Conservation (phyloP, 2,329 filamentous ascomycete species). For the Penicillium digitatum region DNA sequence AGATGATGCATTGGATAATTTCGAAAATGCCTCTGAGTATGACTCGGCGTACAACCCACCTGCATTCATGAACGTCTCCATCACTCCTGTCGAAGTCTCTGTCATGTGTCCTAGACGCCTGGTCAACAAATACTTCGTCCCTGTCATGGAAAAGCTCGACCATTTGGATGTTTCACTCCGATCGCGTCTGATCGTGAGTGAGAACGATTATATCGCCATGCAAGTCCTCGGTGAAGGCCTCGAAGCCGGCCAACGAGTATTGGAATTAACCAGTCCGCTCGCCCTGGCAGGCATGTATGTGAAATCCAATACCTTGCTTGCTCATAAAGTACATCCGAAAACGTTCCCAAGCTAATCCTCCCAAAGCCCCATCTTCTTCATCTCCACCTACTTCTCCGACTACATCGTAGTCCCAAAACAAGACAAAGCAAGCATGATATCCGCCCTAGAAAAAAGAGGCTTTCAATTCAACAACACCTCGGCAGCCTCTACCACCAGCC, state of each 20-base stretch:
- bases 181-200: slow-evolving; percentile 65
- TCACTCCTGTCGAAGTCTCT: slow-evolving; percentile 89
- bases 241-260: slow-evolving; percentile 83
- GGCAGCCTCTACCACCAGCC: slow-evolving; percentile 61
- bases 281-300: slow-evolving; percentile 80
- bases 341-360: slow-evolving; percentile 11
- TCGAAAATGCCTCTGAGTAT: slow-evolving; percentile 27
- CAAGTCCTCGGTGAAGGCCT: slow-evolving; percentile 86
- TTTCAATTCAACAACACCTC: slow-evolving; percentile 75
- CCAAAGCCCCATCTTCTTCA: slow-evolving; percentile 83
- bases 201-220: slow-evolving; percentile 81
- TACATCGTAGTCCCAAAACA: slow-evolving; percentile 86
- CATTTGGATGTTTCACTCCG: slow-evolving; percentile 34
- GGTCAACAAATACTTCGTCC: slow-evolving; percentile 70
- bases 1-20: slow-evolving; percentile 38
- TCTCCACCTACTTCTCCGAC: slow-evolving; percentile 96
- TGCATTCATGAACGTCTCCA: slow-evolving; percentile 86
- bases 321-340: background rate
- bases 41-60: slow-evolving; percentile 50
- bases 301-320: background rate
- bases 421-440: slow-evolving; percentile 68
- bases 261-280: slow-evolving; percentile 85
- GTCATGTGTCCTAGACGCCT: slow-evolving; percentile 78
- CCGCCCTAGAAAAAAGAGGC: slow-evolving; percentile 70
- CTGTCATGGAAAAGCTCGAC: slow-evolving; percentile 63